A percentile compares a stretch with the other conserved stretches of the same genome.
Evolutionary conservation across 345 rosid species (phyloP).

Genomic region (Eucalyptus lansdowneana): DNA sequence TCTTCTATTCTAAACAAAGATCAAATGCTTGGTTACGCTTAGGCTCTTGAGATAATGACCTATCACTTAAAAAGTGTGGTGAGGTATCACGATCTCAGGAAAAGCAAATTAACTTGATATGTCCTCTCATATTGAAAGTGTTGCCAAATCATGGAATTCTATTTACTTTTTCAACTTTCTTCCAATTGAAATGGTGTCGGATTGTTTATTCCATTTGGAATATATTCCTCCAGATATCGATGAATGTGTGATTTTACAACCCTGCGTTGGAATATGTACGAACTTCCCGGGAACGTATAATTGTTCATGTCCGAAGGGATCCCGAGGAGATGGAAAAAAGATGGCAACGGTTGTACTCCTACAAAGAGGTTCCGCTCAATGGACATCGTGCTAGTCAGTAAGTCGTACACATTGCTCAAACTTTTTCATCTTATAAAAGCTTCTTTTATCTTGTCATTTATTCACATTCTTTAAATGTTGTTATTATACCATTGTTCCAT

Average conservation of each 20-base stretch:
- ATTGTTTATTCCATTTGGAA: background rate
- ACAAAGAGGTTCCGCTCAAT: background rate
- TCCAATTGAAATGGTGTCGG: background rate
- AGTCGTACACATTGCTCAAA: background rate
- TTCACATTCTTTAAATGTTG: background rate
- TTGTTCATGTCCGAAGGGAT: slow-evolving; percentile 15
- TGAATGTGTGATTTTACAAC: background rate
- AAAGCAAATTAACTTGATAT: too few species aligned
- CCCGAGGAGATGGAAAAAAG: slow-evolving; percentile 7
- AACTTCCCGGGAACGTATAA: slow-evolving; percentile 1
- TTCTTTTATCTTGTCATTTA: background rate
- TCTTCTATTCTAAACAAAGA: background rate
- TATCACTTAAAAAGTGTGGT: too few species aligned
- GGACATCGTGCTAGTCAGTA: background rate
- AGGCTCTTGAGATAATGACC: too few species aligned
- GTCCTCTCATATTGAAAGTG: too few species aligned
- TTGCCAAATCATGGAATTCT: too few species aligned
- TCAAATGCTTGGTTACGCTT: background rate
- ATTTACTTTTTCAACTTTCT: too few species aligned
- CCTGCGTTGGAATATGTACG: background rate
- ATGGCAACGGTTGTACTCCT: background rate
- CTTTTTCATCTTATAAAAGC: background rate
- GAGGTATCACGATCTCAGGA: too few species aligned
- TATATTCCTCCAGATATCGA: background rate
- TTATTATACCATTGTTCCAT: background rate